phyloP scores from a whole-genome alignment of 306 rosid genomes.

The Malus asiatica region DNA sequence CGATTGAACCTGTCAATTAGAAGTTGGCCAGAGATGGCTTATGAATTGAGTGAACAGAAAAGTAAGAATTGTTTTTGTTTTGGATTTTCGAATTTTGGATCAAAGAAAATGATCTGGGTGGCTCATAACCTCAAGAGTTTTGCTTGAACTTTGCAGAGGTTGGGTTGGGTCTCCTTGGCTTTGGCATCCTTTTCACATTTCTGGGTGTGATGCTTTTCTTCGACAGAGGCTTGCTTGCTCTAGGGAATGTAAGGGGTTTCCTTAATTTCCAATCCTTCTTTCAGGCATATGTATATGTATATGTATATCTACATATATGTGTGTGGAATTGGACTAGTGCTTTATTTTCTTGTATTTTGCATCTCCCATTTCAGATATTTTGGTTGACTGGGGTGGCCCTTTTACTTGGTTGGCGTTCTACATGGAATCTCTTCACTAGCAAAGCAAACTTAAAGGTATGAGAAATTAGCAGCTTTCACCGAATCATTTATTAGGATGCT shows the following conservation, averaged over 20 bases:
- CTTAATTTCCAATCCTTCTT: constrained; percentile 3
- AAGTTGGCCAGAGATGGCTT: constrained; percentile 40
- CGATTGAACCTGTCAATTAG: constrained; percentile 8
- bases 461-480: neutral
- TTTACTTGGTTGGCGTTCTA: constrained; percentile 82
- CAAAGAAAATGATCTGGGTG: neutral
- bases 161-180: constrained; percentile 87
- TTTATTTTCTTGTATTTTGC: constrained; percentile 7
- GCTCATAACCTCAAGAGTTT: constrained; percentile 11
- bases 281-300: neutral
- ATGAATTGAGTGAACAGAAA: constrained; percentile 63
- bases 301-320: too few species aligned
- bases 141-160: constrained; percentile 46
- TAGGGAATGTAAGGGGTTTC: constrained; percentile 62
- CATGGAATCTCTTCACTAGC: constrained; percentile 59
- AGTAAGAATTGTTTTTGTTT: constrained; percentile 41
- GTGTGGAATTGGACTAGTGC: neutral
- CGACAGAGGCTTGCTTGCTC: constrained; percentile 87
- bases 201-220: constrained; percentile 76
- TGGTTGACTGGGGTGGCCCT: constrained; percentile 75
- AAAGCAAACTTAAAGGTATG: constrained; percentile 69
- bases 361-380: constrained; percentile 47
- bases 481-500: neutral
- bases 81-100: neutral
- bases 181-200: constrained; percentile 69